Percentiles rank a stretch among this genome's conserved stretches.
These are phyloP conservation scores for Metschnikowia noctiluminum DNA, from an alignment of 805 yeast genomes.

Conservation along the genomic window DNA sequence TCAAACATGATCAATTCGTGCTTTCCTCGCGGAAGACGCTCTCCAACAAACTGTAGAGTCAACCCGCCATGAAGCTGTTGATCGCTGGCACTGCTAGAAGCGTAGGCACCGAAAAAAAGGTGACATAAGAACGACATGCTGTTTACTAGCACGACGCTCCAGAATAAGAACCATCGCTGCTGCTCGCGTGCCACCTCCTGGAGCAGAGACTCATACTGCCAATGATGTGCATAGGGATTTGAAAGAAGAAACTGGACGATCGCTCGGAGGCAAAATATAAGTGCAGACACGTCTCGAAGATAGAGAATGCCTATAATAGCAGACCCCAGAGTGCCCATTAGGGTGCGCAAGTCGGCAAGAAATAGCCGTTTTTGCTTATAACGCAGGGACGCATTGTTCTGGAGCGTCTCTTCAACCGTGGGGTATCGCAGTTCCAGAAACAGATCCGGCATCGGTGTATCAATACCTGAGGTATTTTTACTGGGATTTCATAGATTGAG, in stretches of 20 bases:
- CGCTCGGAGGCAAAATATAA: constrained; percentile 27
- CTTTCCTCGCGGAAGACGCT: constrained; percentile 26
- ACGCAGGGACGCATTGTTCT: constrained; percentile 38
- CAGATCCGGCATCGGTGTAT: constrained; percentile 13
- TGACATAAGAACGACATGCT: constrained; percentile 25
- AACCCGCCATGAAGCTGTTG: constrained; percentile 31
- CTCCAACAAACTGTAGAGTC: constrained; percentile 39
- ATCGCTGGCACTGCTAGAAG: constrained; percentile 14
- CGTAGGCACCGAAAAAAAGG: constrained; percentile 26
- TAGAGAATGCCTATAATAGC: constrained; percentile 36
- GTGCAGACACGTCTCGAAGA: constrained; percentile 39
- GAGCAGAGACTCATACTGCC: constrained; percentile 11
- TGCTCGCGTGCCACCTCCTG: constrained; percentile 26
- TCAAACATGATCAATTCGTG: constrained; percentile 29
- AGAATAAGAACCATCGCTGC: constrained; percentile 26
- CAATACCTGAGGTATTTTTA: not conserved
- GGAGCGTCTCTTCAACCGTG: constrained; percentile 36
- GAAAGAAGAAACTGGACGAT: constrained; percentile 28
- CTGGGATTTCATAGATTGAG: not conserved
- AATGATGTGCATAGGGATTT: constrained; percentile 26
- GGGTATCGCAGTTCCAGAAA: constrained; percentile 32
- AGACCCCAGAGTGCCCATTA: constrained; percentile 34
- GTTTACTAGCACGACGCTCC: constrained; percentile 24
- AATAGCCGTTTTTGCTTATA: constrained; percentile 44
- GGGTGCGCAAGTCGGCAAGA: constrained; percentile 31